These are phyloP conservation scores for Pichia exigua DNA, from an alignment of 805 yeast genomes.

Conservation along the genomic window DNA sequence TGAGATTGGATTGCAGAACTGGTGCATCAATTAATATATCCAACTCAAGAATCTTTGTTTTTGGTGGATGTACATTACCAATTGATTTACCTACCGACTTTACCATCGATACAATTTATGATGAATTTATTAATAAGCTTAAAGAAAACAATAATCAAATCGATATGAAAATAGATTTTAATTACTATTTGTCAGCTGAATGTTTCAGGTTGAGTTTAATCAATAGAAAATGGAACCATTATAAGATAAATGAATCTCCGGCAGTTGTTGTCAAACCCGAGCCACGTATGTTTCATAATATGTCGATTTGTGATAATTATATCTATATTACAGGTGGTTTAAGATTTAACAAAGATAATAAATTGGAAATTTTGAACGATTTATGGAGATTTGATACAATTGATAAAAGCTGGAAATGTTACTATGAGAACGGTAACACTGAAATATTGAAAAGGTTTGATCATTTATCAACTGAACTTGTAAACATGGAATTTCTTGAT, in stretches of 20 bases:
- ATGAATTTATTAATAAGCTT: constrained; percentile 26
- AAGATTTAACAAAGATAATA: constrained; percentile 30
- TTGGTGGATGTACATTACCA: constrained; percentile 63
- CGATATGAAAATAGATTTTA: background rate
- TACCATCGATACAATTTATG: constrained; percentile 32
- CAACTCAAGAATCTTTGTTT: constrained; percentile 53
- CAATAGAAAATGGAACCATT: constrained; percentile 46
- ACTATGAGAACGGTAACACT: constrained; percentile 32
- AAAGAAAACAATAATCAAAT: background rate
- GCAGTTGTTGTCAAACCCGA: constrained; percentile 22
- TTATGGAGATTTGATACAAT: constrained; percentile 59
- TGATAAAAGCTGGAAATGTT: constrained; percentile 44
- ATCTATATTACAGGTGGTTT: constrained; percentile 64
- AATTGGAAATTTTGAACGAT: constrained; percentile 46
- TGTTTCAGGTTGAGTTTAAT: constrained; percentile 52
- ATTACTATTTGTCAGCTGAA: constrained; percentile 50
- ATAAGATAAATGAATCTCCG: constrained; percentile 24
- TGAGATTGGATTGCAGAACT: constrained; percentile 52
- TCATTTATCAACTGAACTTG: constrained; percentile 41
- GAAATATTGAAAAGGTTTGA: constrained; percentile 34
- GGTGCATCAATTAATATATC: constrained; percentile 56
- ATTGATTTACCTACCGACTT: constrained; percentile 35
- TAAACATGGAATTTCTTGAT: constrained; percentile 31
- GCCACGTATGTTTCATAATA: constrained; percentile 54
- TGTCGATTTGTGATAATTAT: constrained; percentile 41